phyloP scores from a whole-genome alignment of 495 filamentous ascomycete species.

The Neurospora cerealis region DNA sequence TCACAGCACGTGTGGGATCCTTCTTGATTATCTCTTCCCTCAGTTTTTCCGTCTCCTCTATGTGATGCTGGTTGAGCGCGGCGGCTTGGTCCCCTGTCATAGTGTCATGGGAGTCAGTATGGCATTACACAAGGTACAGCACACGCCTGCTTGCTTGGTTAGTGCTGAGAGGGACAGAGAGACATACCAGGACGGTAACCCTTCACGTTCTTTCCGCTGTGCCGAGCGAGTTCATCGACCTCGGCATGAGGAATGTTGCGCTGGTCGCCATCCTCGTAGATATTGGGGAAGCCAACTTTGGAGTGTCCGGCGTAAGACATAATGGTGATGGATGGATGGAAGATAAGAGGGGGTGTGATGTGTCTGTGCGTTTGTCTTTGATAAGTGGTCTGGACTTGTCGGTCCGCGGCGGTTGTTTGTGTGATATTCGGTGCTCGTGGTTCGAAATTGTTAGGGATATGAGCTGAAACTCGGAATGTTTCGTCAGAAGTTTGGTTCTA shows the following conservation, averaged over 20 bases:
- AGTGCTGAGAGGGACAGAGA: background rate
- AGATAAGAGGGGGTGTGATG: background rate
- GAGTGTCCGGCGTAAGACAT: constrained; percentile 12
- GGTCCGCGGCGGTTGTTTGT: background rate
- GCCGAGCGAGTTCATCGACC: constrained; percentile 7
- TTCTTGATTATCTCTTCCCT: constrained; percentile 12
- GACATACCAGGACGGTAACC: constrained; percentile 14
- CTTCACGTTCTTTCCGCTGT: constrained; percentile 15
- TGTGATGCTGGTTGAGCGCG: constrained; percentile 7
- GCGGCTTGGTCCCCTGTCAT: constrained; percentile 9
- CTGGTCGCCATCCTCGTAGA: constrained; percentile 16
- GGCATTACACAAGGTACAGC: background rate
- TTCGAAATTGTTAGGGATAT: background rate
- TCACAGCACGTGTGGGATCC: constrained; percentile 15
- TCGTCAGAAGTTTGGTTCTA: background rate
- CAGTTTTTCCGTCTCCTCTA: constrained; percentile 4
- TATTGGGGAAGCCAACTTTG: constrained; percentile 10
- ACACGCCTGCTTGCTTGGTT: background rate
- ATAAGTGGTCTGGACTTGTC: background rate
- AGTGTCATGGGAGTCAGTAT: background rate
- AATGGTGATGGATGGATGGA: background rate
- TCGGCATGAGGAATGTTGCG: constrained; percentile 7
- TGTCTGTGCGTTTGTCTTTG: background rate
- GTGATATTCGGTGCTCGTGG: background rate
- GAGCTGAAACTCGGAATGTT: background rate